Evolutionary conservation across 768 basidiomycete species (phyloP), one percentile per base, ranked within the genome.

Genomic region (Pholiota molesta): DNA sequence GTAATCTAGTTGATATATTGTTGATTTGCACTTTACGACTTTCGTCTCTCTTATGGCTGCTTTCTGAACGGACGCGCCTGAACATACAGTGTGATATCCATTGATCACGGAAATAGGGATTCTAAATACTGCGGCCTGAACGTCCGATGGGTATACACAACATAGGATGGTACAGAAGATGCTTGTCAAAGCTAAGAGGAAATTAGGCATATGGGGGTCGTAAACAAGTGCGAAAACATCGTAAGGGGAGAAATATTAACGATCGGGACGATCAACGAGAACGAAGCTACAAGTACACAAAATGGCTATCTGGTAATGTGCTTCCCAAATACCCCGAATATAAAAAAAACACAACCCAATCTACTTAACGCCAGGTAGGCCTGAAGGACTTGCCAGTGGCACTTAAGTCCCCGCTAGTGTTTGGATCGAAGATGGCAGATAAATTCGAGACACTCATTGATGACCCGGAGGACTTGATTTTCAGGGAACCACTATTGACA

Each of bases 371-470:
- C 71, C 71, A 72, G 39, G 69, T 62, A 37, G 71, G 71, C 58
- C 57, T 64, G 57, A 51, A 61, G 21, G 62, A 55, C 49, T 47
- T 68, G 54, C 62, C 66, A 23, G 62, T 59, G 56, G 62, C 60
- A 59, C 68, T 69, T 39, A 72, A 62, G 55, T 72, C 71, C 44
- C 56, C 62, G 47, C 70, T 72, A 0, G 62, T 57, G 62, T 71
- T 71, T 8, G 66, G 62, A 26, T 72, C 84, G 69, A 67, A 65
- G 8, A 69, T 60, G 19, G 60, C 63, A 59, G 75, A 37, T 31
- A 72, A 59, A 45, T 72, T 72, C 4, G 65, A 62, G 39, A 63
- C 60, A 29, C 63, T 61, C 14, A 62, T 21, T 31, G 52, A 52
- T 23, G 68, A 59, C 8, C 62, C 59, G 42, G 51, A 61, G 5